Conservation (phyloP, 805 yeast species). For the Naumovozyma castellii region DNA sequence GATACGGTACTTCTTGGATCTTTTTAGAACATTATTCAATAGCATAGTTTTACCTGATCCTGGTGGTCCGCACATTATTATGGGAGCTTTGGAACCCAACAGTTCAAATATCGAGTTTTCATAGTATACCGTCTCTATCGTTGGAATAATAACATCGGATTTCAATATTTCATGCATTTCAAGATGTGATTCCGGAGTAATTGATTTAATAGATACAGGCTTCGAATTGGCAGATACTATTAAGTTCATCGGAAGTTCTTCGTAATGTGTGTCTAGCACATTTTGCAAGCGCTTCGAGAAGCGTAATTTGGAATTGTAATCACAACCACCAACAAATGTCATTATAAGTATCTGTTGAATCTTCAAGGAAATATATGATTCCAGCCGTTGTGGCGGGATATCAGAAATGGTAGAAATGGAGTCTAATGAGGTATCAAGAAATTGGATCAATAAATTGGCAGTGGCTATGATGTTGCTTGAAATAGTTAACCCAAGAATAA, state of each 20-base stretch:
- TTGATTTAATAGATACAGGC: conserved; percentile 36
- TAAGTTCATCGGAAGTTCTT: background rate
- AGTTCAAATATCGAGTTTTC: conserved; percentile 51
- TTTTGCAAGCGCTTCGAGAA: conserved; percentile 14
- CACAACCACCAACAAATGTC: conserved; percentile 35
- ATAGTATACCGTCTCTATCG: conserved; percentile 65
- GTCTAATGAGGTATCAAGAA: background rate
- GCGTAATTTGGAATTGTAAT: conserved; percentile 20
- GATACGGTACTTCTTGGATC: conserved; percentile 47
- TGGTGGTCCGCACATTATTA: conserved; percentile 89
- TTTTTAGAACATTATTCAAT: conserved; percentile 54
- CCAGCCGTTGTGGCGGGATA: too few species aligned
- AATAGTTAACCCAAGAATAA: background rate
- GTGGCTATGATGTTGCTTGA: background rate
- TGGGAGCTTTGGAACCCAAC: conserved; percentile 45
- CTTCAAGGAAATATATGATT: background rate
- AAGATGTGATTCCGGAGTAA: conserved; percentile 36
- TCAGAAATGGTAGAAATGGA: too few species aligned
- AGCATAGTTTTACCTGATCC: conserved; percentile 97
- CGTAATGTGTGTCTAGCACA: background rate
- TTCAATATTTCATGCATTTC: conserved; percentile 51
- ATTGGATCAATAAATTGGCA: background rate
- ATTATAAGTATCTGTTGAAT: conserved; percentile 7
- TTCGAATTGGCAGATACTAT: conserved; percentile 2
- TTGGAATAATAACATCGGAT: conserved; percentile 64